Evolutionary conservation across 2,329 filamentous ascomycete genomes (phyloP).

Genomic region (Cordyceps javanica): DNA sequence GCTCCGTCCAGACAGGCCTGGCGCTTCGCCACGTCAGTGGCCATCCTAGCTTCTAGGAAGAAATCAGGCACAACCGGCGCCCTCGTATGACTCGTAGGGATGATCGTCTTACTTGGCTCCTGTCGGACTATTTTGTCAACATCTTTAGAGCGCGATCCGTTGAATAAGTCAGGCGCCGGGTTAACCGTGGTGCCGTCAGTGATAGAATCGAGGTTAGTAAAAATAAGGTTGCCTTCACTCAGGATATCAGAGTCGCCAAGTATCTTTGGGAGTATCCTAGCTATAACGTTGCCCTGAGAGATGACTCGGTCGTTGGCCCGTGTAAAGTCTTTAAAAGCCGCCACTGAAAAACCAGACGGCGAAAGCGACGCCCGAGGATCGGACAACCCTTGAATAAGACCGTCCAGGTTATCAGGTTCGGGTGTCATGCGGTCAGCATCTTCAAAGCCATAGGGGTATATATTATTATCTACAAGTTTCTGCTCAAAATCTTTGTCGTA

Average conservation of each 20-base stretch:
- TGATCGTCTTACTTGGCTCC: background rate
- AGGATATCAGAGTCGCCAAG: slow-evolving; percentile 8
- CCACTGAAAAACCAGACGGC: background rate
- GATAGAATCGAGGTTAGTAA: slow-evolving; percentile 28
- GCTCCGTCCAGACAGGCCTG: slow-evolving; percentile 34
- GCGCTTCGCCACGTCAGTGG: slow-evolving; percentile 19
- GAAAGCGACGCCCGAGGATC: background rate
- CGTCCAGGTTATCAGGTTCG: background rate
- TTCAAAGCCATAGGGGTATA: background rate
- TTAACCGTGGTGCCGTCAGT: slow-evolving; percentile 24
- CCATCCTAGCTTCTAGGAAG: slow-evolving; percentile 34
- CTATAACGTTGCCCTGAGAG: background rate
- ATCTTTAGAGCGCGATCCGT: slow-evolving; percentile 23
- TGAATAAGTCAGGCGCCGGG: slow-evolving; percentile 27
- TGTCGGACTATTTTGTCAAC: slow-evolving; percentile 14
- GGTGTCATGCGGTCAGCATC: background rate
- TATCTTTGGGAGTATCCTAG: slow-evolving; percentile 26
- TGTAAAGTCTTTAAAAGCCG: background rate
- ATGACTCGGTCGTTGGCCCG: background rate
- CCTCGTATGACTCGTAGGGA: background rate
- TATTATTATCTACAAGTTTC: background rate
- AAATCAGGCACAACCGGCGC: slow-evolving; percentile 32
- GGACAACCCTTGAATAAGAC: background rate
- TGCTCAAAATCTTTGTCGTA: background rate
- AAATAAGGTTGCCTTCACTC: background rate